A percentile compares a stretch with the other conserved stretches of the same genome.
These are phyloP conservation scores for Mycena alexandri DNA, from an alignment of 768 basidiomycete species.

Conservation along the genomic window DNA sequence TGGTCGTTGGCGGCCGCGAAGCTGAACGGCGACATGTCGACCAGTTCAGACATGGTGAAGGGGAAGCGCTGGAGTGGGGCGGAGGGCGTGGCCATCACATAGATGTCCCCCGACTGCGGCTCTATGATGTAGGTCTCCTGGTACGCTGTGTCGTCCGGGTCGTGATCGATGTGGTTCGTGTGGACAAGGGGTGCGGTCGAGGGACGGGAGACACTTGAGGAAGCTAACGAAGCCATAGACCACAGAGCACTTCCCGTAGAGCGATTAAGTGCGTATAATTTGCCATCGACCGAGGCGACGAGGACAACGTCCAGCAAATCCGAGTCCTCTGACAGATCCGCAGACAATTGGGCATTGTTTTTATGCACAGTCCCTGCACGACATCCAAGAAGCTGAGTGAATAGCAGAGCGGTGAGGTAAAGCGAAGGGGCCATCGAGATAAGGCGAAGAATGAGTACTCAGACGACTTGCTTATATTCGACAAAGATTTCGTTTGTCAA, in stretches of 20 bases:
- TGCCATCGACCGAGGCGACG: constrained; percentile 94
- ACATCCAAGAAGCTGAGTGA: constrained; percentile 45
- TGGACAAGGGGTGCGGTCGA: constrained; percentile 80
- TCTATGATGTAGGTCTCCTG: constrained; percentile 94
- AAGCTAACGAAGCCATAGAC: constrained; percentile 82
- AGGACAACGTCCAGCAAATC: constrained; percentile 87
- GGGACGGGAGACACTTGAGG: constrained; percentile 56
- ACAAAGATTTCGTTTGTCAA: too few species aligned
- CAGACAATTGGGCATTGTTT: constrained; percentile 41
- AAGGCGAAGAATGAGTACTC: too few species aligned
- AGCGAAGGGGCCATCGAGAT: constrained; percentile 50
- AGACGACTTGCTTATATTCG: too few species aligned
- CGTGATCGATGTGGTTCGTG: constrained; percentile 71
- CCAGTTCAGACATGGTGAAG: constrained; percentile 91
- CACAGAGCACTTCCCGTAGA: constrained; percentile 86
- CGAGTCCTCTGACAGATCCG: constrained; percentile 54
- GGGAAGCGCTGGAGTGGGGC: constrained; percentile 89
- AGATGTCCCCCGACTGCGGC: constrained; percentile 94
- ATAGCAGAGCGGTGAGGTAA: constrained; percentile 40
- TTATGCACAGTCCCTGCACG: constrained; percentile 44
- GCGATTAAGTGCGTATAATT: constrained; percentile 93
- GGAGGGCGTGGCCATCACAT: constrained; percentile 78
- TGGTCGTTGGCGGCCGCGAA: constrained; percentile 70
- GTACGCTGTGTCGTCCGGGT: constrained; percentile 66
- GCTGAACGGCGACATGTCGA: constrained; percentile 90